Evolutionary conservation across 2,329 filamentous ascomycete genomes (phyloP).

Genomic region (Fusarium mundagurra): DNA sequence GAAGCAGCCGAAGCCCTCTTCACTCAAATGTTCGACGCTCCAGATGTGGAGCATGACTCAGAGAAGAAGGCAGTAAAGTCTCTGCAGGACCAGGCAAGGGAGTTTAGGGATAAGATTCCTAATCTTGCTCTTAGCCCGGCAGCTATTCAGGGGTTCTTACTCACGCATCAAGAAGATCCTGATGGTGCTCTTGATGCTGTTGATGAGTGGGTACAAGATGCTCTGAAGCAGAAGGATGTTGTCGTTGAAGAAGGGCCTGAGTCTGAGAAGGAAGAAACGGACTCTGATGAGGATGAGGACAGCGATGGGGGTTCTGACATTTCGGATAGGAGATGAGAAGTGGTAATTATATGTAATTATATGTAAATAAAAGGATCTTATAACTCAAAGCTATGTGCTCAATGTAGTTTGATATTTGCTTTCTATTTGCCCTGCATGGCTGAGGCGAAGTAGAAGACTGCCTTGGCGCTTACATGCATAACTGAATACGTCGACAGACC

Average conservation of each 20-base stretch:
- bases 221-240: background rate
- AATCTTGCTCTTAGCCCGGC: constrained; percentile 14
- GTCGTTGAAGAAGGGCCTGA: background rate
- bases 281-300: background rate
- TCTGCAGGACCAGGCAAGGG: background rate
- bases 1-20: background rate
- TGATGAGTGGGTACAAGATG: background rate
- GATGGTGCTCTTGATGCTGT: constrained; percentile 1
- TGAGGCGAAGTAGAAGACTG: background rate
- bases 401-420: background rate
- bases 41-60: background rate
- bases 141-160: constrained; percentile 19
- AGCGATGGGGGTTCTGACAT: background rate
- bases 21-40: background rate
- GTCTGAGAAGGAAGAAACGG: background rate
- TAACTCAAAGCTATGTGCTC: background rate
- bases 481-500: background rate
- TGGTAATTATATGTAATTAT: background rate
- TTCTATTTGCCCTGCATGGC: background rate
- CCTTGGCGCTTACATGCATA: background rate
- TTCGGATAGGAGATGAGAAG: background rate
- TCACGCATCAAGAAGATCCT: constrained; percentile 7
- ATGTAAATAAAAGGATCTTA: fast-evolving
- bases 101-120: constrained; percentile 3
- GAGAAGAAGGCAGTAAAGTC: background rate